phyloP scores from a whole-genome alignment of 2,329 filamentous ascomycete genomes.

The Xylaria arbuscula region DNA sequence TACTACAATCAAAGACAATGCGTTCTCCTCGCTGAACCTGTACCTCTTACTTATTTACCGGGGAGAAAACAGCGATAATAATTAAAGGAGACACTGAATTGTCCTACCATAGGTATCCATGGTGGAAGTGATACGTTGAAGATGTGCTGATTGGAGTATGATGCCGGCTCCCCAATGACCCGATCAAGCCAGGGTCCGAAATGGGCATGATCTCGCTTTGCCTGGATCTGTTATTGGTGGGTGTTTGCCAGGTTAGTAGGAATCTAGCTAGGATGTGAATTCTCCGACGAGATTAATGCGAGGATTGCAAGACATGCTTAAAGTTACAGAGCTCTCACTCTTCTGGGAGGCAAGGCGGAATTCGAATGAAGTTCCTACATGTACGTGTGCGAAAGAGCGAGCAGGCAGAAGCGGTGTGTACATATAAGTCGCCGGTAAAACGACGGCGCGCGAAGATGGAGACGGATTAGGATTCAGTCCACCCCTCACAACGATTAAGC shows the following conservation, averaged over 20 bases:
- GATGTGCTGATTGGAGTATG: constrained; percentile 15
- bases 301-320: constrained; percentile 22
- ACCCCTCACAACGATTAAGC: constrained; percentile 3
- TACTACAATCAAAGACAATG: not conserved
- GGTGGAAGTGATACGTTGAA: constrained; percentile 11
- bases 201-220: constrained; percentile 24
- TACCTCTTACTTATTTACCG: not conserved
- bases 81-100: not conserved
- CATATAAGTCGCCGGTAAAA: not conserved
- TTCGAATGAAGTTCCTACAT: constrained; percentile 3
- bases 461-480: constrained; percentile 5
- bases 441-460: not conserved
- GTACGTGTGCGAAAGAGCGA: not conserved
- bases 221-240: constrained; percentile 35
- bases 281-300: constrained; percentile 36
- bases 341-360: constrained; percentile 20
- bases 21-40: not conserved
- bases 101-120: not conserved
- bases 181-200: constrained; percentile 23
- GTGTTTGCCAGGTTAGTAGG: constrained; percentile 14
- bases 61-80: not conserved
- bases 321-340: constrained; percentile 14
- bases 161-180: constrained; percentile 6
- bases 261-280: constrained; percentile 24
- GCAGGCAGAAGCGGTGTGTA: not conserved